Evolutionary conservation across 192 early-diverging fungal species (phyloP).

Genomic region (Chytriomyces hyalinus): DNA sequence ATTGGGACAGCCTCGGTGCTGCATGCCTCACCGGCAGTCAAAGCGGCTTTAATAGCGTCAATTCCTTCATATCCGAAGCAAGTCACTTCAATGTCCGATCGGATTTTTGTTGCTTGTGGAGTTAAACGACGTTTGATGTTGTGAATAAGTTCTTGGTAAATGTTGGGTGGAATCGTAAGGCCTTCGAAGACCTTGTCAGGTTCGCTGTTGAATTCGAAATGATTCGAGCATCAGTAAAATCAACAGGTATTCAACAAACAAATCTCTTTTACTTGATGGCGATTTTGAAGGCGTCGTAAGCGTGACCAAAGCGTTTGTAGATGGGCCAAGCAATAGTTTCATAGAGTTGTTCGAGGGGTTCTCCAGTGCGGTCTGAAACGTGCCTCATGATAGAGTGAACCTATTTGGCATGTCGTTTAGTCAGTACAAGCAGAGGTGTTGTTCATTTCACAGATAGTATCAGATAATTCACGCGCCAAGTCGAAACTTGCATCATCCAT

Average conservation of each 20-base stretch:
- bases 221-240: neutral
- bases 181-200: conserved; percentile 86
- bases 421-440: conserved; percentile 33
- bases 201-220: conserved; percentile 59
- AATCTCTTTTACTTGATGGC: conserved; percentile 73
- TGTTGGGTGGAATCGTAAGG: conserved; percentile 65
- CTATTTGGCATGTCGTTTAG: conserved; percentile 8
- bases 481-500: neutral
- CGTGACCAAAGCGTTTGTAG: conserved; percentile 94
- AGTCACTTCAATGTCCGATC: conserved; percentile 90
- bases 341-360: conserved; percentile 85
- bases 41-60: conserved; percentile 90
- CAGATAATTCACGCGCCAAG: neutral
- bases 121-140: conserved; percentile 91
- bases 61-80: conserved; percentile 96
- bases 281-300: conserved; percentile 95
- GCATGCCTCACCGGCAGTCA: conserved; percentile 82
- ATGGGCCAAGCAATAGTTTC: conserved; percentile 89
- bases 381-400: conserved; percentile 84
- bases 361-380: conserved; percentile 84
- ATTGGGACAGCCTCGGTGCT: conserved; percentile 79
- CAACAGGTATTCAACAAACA: conserved; percentile 16
- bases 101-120: conserved; percentile 94
- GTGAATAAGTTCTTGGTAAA: conserved; percentile 76
- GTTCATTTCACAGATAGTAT: too few species aligned